A percentile compares a stretch with the other conserved stretches of the same genome.
These are phyloP conservation scores for Metschnikowia continentalis DNA, from an alignment of 805 yeast genomes.

Conservation along the genomic window DNA sequence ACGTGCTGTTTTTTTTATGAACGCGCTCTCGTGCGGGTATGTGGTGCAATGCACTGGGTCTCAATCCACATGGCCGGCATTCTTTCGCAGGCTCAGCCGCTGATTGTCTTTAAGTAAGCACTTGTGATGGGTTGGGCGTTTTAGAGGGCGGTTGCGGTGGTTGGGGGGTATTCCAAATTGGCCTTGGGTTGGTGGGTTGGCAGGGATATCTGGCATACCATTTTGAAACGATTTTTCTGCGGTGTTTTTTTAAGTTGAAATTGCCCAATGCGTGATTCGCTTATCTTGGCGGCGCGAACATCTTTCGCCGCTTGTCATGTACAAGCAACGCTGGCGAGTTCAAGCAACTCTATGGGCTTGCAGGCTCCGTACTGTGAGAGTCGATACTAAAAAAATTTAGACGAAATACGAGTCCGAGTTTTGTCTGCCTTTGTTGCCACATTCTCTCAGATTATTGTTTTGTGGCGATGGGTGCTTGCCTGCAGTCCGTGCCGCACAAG, in stretches of 20 bases:
- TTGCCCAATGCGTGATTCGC: slow-evolving; percentile 5
- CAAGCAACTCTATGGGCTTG: neutral
- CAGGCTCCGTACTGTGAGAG: neutral
- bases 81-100: neutral
- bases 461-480: neutral
- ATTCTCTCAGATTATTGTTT: neutral
- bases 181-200: neutral
- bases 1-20: slow-evolving; percentile 4
- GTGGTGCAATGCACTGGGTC: slow-evolving; percentile 3
- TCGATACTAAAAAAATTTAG: too few species aligned
- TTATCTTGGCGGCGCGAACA: slow-evolving; percentile 5
- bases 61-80: neutral
- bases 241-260: neutral
- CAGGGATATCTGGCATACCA: neutral
- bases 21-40: slow-evolving; percentile 6
- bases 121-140: too few species aligned
- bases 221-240: neutral
- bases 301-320: slow-evolving; percentile 3
- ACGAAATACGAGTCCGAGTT: too few species aligned
- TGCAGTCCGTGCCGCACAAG: slow-evolving; percentile 2
- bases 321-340: neutral
- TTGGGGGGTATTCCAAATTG: neutral
- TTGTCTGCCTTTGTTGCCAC: neutral
- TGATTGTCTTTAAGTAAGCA: neutral
- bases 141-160: neutral